Percentiles rank a stretch among this genome's conserved stretches.
phyloP scores from a whole-genome alignment of 768 basidiomycete species.

The Glaciozyma antarctica region DNA sequence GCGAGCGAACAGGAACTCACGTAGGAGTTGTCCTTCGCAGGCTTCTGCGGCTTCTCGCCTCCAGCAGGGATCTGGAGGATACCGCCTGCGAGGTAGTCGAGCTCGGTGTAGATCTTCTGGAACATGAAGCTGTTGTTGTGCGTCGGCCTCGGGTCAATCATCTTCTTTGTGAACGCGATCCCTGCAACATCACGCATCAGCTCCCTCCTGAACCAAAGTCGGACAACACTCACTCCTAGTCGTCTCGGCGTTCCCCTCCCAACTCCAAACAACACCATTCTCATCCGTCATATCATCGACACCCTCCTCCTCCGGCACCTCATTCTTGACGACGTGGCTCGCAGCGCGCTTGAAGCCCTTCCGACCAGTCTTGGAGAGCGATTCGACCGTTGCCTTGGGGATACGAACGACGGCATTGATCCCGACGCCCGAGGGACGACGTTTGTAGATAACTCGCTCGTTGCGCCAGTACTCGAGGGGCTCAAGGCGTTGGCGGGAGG shows the following conservation, averaged over 20 bases:
- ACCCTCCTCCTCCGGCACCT: conserved; percentile 16
- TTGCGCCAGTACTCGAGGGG: conserved; percentile 91
- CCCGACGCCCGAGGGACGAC: conserved; percentile 47
- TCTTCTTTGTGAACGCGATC: conserved; percentile 63
- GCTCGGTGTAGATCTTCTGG: conserved; percentile 85
- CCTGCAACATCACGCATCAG: conserved; percentile 41
- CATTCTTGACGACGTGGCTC: conserved; percentile 18
- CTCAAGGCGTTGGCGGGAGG: conserved; percentile 55
- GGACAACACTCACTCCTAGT: conserved; percentile 63
- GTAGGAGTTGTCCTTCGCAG: conserved; percentile 86
- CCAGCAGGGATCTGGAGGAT: conserved; percentile 70
- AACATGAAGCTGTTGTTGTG: conserved; percentile 60
- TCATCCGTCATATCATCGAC: conserved; percentile 49
- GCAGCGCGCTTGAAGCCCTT: conserved; percentile 10
- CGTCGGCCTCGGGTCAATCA: conserved; percentile 56
- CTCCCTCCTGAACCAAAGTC: background rate
- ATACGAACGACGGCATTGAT: conserved; percentile 58
- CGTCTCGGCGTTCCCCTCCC: conserved; percentile 52
- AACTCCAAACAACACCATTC: conserved; percentile 60
- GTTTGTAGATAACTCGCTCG: conserved; percentile 76
- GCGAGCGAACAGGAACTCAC: conserved; percentile 45
- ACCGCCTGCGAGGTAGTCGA: conserved; percentile 82
- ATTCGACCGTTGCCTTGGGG: conserved; percentile 47
- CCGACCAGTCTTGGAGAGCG: conserved; percentile 41
- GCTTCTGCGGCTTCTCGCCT: conserved; percentile 74